phyloP scores from a whole-genome alignment of 257 asterid genomes.

The Haberlea rhodopensis region DNA sequence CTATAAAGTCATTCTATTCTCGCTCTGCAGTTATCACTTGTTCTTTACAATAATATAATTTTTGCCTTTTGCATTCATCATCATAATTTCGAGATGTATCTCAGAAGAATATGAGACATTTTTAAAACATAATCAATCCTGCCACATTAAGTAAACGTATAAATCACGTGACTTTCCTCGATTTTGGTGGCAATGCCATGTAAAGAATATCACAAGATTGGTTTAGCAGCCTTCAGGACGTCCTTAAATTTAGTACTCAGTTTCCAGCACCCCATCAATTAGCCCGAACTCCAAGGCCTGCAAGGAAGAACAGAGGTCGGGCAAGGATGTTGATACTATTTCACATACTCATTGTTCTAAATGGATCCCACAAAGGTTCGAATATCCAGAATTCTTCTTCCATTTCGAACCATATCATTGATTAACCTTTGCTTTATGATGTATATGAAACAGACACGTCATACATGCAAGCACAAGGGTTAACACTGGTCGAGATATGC shows the following conservation, averaged over 20 bases:
- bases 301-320: slow-evolving; percentile 18
- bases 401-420: background rate
- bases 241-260: slow-evolving; percentile 52
- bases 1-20: background rate
- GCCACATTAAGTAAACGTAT: background rate
- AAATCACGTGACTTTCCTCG: background rate
- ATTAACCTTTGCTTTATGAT: background rate
- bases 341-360: background rate
- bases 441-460: background rate
- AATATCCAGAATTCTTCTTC: background rate
- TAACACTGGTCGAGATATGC: background rate
- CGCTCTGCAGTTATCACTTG: slow-evolving; percentile 4
- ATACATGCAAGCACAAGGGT: background rate
- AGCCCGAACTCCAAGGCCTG: slow-evolving; percentile 98
- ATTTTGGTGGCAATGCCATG: background rate
- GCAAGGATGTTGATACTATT: slow-evolving; percentile 2
- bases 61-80: slow-evolving; percentile 9
- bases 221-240: slow-evolving; percentile 2
- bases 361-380: background rate
- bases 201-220: background rate
- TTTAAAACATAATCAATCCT: background rate
- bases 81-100: background rate
- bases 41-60: background rate
- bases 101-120: background rate
- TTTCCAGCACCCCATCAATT: slow-evolving; percentile 81